phyloP scores from a whole-genome alignment of 2,329 filamentous ascomycete genomes.

The Colletotrichum musicola region DNA sequence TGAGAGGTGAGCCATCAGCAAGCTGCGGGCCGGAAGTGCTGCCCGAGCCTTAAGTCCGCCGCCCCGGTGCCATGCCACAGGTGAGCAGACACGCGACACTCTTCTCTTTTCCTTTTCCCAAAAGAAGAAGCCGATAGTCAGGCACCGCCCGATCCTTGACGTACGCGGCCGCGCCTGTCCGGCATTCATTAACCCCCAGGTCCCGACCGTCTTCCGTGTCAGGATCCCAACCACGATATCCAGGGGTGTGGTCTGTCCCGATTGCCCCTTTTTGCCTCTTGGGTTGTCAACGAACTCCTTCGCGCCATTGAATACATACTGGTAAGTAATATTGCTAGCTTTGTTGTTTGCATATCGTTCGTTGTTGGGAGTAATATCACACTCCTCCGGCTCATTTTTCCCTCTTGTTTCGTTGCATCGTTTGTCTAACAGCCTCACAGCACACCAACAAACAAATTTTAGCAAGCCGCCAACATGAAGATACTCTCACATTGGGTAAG shows the following conservation, averaged over 20 bases:
- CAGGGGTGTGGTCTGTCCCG: neutral
- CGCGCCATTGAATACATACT: neutral
- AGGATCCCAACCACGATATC: neutral
- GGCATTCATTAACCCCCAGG: constrained; percentile 22
- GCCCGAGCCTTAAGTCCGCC: constrained; percentile 30
- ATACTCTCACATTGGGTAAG: constrained; percentile 53
- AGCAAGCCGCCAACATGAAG: constrained; percentile 36
- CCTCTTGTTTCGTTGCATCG: too few relatives aligned
- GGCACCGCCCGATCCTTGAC: constrained; percentile 30
- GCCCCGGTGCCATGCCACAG: constrained; percentile 4
- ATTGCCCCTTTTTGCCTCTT: neutral
- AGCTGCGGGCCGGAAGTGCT: constrained; percentile 20
- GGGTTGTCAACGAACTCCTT: neutral
- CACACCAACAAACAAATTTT: neutral
- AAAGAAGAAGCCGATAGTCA: constrained; percentile 11
- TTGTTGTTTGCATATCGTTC: too few relatives aligned
- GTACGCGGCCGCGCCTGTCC: constrained; percentile 5
- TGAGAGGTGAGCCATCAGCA: constrained; percentile 5
- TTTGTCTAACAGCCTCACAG: neutral
- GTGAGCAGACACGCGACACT: constrained; percentile 1
- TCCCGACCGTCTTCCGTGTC: neutral
- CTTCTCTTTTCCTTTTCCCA: constrained; percentile 7
- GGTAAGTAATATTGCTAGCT: constrained; percentile 19
- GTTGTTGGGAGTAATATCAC: too few relatives aligned
- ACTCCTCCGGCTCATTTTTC: too few relatives aligned